These are phyloP conservation scores for Suillus sp. DNA, from an alignment of 768 basidiomycete genomes.

Conservation along the genomic window DNA sequence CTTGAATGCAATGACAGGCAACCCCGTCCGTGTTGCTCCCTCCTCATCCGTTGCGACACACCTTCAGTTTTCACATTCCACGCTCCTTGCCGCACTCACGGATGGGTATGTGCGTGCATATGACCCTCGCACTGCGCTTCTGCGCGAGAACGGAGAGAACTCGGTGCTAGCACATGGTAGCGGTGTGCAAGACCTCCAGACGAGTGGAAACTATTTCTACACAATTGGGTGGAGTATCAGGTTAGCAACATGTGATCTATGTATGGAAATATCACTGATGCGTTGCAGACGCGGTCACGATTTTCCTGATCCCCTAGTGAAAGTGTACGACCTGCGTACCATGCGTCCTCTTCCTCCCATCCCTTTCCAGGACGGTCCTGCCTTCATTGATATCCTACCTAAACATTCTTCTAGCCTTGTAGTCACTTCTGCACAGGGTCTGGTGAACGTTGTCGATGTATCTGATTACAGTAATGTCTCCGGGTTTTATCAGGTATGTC, in stretches of 20 bases:
- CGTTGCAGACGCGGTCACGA: slow-evolving; percentile 77
- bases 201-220: slow-evolving; percentile 76
- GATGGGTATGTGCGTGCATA: slow-evolving; percentile 78
- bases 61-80: slow-evolving; percentile 64
- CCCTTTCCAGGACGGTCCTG: slow-evolving; percentile 83
- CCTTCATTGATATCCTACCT: slow-evolving; percentile 82
- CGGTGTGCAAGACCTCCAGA: slow-evolving; percentile 81
- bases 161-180: slow-evolving; percentile 77
- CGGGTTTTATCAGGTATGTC: slow-evolving; percentile 78
- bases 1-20: slow-evolving; percentile 75
- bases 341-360: slow-evolving; percentile 83
- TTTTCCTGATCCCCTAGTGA: slow-evolving; percentile 88
- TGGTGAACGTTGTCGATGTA: slow-evolving; percentile 84
- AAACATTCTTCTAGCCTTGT: slow-evolving; percentile 73
- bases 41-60: slow-evolving; percentile 64
- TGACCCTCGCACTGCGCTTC: slow-evolving; percentile 62
- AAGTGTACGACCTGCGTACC: slow-evolving; percentile 86
- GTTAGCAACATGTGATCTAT: slow-evolving; percentile 39
- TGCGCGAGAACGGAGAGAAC: slow-evolving; percentile 50
- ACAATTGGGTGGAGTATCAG: slow-evolving; percentile 88
- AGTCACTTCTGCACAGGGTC: slow-evolving; percentile 77
- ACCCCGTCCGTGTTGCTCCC: slow-evolving; percentile 55
- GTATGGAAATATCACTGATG: not conserved
- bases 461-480: slow-evolving; percentile 64
- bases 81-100: slow-evolving; percentile 65